phyloP scores from a whole-genome alignment of 2,329 filamentous ascomycete species.

The Claviceps sp. region DNA sequence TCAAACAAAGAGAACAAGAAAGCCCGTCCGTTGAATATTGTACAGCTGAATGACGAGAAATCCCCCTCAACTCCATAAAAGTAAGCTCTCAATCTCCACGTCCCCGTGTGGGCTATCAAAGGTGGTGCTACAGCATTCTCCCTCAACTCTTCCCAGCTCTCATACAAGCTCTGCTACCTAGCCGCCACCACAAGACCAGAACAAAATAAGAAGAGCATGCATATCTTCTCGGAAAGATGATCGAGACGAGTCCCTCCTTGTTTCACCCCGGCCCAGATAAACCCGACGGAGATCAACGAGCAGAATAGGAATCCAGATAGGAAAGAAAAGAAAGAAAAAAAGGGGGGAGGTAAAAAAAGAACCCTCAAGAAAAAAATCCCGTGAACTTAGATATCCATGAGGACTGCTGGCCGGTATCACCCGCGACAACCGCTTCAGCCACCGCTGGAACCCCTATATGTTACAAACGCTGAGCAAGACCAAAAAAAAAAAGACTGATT shows the following conservation, averaged over 20 bases:
- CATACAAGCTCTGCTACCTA: background rate
- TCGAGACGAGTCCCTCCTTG: background rate
- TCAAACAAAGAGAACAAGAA: background rate
- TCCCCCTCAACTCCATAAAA: background rate
- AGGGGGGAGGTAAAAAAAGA: background rate
- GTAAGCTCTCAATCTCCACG: background rate
- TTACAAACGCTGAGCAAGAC: constrained; percentile 1
- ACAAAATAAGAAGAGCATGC: no score
- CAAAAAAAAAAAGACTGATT: background rate
- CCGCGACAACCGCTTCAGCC: background rate
- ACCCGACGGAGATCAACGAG: no score
- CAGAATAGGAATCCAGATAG: background rate
- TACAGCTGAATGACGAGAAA: background rate
- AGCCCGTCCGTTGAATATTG: background rate
- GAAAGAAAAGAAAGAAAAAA: background rate
- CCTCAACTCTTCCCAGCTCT: background rate
- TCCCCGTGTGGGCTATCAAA: background rate
- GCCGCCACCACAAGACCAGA: background rate
- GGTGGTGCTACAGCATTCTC: no score
- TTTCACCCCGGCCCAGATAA: background rate
- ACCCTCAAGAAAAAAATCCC: constrained; percentile 1
- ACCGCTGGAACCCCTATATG: background rate
- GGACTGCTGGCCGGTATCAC: background rate
- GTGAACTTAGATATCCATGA: constrained; percentile 5
- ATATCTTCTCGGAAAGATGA: no score